Conservation (phyloP, 2,329 filamentous ascomycete species). For the Pseudohalonectria lignicola region DNA sequence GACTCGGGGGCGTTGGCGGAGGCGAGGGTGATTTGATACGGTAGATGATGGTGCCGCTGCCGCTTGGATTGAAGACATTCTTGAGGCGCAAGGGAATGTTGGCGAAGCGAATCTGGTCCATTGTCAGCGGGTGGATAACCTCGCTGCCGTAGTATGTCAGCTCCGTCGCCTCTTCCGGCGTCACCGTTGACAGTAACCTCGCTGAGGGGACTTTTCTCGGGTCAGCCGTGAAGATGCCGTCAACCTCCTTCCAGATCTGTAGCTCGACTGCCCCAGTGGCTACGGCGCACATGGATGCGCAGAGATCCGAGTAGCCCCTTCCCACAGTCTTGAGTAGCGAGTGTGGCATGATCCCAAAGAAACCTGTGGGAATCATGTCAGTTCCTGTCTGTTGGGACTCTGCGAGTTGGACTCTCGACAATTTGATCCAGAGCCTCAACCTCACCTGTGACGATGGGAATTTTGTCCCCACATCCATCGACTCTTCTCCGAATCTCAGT, state of each 20-base stretch:
- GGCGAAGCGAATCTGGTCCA: conserved; percentile 62
- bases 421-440: too few species aligned
- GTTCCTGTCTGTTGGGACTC: too few species aligned
- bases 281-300: conserved; percentile 58
- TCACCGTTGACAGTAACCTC: conserved; percentile 56
- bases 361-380: conserved; percentile 50
- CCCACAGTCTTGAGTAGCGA: conserved; percentile 55
- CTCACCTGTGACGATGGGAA: too few species aligned
- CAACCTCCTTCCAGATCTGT: conserved; percentile 59
- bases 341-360: conserved; percentile 57
- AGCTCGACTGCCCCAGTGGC: conserved; percentile 51
- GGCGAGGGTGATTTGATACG: too few species aligned
- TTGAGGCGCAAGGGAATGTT: conserved; percentile 53
- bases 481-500: too few species aligned
- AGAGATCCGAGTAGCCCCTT: conserved; percentile 61
- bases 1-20: too few species aligned
- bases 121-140: conserved; percentile 72
- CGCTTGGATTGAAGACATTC: conserved; percentile 54
- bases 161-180: conserved; percentile 66
- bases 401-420: too few species aligned
- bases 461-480: too few species aligned
- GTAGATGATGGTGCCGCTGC: conserved; percentile 51
- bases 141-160: conserved; percentile 60
- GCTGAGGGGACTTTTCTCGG: conserved; percentile 78
- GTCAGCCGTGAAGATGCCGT: conserved; percentile 79